A percentile compares a stretch with the other conserved stretches of the same genome.
Conservation (phyloP, 345 rosid species). For the Arabidopsis suecica region DNA sequence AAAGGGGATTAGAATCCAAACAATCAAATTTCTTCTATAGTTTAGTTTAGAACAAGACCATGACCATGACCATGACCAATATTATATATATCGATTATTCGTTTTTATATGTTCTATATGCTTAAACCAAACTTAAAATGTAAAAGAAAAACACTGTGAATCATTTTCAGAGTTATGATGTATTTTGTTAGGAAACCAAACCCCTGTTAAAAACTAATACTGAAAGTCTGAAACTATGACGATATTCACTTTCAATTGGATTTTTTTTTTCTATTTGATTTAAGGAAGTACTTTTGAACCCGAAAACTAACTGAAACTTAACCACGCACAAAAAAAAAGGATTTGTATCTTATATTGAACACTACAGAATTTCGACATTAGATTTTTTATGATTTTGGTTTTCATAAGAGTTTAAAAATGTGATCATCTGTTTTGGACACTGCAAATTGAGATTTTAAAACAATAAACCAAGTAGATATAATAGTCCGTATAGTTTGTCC, state of each 20-base stretch:
- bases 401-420: not conserved
- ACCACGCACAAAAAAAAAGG: not conserved
- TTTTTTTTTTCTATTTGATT: no score
- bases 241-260: not conserved
- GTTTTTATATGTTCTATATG: no score
- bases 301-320: not conserved
- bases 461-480: not conserved
- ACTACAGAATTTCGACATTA: not conserved
- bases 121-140: no score
- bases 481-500: not conserved
- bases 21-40: not conserved
- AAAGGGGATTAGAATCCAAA: no score
- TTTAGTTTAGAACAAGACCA: slow-evolving; percentile 6
- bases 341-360: not conserved
- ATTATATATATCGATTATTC: no score
- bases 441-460: not conserved
- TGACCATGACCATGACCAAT: not conserved
- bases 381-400: not conserved
- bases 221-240: not conserved
- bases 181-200: slow-evolving; percentile 1
- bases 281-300: not conserved
- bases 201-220: not conserved
- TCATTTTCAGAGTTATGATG: not conserved
- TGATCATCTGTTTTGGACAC: not conserved
- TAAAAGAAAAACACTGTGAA: no score